phyloP scores from a whole-genome alignment of 2,329 filamentous ascomycete species.

The Colletotrichum acutatum region DNA sequence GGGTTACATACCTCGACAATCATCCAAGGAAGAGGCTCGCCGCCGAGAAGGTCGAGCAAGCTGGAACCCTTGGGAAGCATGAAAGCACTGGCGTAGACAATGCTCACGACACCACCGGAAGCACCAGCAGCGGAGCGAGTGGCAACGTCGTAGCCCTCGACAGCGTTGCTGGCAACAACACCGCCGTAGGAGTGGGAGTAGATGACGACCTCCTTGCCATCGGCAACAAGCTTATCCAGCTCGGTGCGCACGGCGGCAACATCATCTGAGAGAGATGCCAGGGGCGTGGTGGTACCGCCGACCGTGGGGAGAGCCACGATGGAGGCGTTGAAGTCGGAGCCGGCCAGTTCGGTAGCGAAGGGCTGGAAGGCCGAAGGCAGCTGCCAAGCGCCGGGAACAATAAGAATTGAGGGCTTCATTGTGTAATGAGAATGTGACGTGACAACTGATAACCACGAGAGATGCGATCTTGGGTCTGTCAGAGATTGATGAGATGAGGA shows the following conservation, averaged over 20 bases:
- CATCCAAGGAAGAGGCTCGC: conserved; percentile 42
- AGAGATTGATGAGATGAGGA: conserved; percentile 5
- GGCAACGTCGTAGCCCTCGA: conserved; percentile 48
- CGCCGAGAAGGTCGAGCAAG: conserved; percentile 41
- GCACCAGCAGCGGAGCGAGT: conserved; percentile 45
- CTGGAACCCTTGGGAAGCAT: conserved; percentile 43
- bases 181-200: conserved; percentile 57
- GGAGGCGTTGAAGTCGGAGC: conserved; percentile 39
- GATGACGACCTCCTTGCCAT: conserved; percentile 53
- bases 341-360: conserved; percentile 22
- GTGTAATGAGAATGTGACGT: background rate
- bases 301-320: conserved; percentile 47
- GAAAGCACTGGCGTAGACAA: conserved; percentile 49
- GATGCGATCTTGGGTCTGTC: conserved; percentile 12
- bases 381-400: conserved; percentile 54
- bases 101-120: conserved; percentile 50
- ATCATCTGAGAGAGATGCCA: conserved; percentile 44
- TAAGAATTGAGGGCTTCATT: conserved; percentile 44
- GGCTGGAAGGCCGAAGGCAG: conserved; percentile 43
- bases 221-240: conserved; percentile 43
- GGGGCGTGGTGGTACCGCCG: conserved; percentile 42
- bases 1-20: conserved; percentile 37
- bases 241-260: conserved; percentile 43
- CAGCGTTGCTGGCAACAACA: conserved; percentile 50
- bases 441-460: background rate